A percentile compares a stretch with the other conserved stretches of the same genome.
Conservation (phyloP, 148 eudicot genomes). For the Rhododendron vialii region DNA sequence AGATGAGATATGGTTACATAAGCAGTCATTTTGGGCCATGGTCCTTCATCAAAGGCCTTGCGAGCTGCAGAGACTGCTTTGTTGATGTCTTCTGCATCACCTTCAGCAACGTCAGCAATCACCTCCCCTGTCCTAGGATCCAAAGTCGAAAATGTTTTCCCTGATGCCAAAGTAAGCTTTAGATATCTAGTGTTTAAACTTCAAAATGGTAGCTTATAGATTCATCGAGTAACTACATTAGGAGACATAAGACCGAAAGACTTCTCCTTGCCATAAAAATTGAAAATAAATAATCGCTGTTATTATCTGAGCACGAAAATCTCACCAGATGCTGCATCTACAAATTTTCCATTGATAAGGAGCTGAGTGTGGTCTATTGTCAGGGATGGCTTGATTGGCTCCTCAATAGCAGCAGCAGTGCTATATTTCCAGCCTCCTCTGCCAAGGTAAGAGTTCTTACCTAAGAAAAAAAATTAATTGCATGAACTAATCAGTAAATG, state of each 20-base stretch:
- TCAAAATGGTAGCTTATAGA: background rate
- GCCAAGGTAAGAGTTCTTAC: slow-evolving; percentile 25
- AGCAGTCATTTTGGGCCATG: slow-evolving; percentile 76
- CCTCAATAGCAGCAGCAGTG: slow-evolving; percentile 45
- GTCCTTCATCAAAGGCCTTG: slow-evolving; percentile 69
- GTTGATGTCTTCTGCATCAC: slow-evolving; percentile 59
- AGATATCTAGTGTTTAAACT: background rate
- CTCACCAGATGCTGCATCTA: slow-evolving; percentile 63
- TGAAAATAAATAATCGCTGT: background rate
- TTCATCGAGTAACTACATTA: background rate
- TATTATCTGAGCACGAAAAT: background rate
- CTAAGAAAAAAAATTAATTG: slow-evolving; percentile 14
- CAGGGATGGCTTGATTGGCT: slow-evolving; percentile 48
- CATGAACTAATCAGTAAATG: background rate
- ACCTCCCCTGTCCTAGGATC: slow-evolving; percentile 63
- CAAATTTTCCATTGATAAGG: slow-evolving; percentile 51
- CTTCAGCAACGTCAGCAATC: slow-evolving; percentile 59
- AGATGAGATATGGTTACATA: slow-evolving; percentile 33
- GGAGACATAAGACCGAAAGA: background rate
- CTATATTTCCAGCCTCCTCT: slow-evolving; percentile 33
- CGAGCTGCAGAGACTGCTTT: slow-evolving; percentile 68
- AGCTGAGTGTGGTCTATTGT: slow-evolving; percentile 44
- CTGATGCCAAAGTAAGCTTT: slow-evolving; percentile 25
- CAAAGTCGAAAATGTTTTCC: slow-evolving; percentile 48
- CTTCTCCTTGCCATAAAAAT: background rate